A percentile compares a stretch with the other conserved stretches of the same genome.
Conservation (phyloP, 805 yeast species). For the Kuraishia capsulata region DNA sequence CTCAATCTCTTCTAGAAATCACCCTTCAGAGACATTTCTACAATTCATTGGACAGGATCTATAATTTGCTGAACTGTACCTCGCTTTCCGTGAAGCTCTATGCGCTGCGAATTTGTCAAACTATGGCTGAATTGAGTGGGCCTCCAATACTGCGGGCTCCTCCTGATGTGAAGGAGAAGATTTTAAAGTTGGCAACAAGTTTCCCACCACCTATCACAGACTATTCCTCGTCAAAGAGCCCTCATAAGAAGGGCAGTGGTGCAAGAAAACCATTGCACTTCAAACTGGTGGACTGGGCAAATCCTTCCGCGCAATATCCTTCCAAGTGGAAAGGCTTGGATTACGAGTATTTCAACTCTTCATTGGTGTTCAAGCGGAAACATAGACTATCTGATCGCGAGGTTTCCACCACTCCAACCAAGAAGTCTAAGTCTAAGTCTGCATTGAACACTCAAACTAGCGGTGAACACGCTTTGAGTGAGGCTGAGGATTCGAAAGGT, state of each 20-base stretch:
- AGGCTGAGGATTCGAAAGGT: slow-evolving; percentile 1
- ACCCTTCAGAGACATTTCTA: slow-evolving; percentile 63
- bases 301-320: slow-evolving; percentile 32
- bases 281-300: slow-evolving; percentile 18
- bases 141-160: slow-evolving; percentile 17
- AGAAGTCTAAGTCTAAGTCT: slow-evolving; percentile 11
- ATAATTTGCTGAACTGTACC: slow-evolving; percentile 47
- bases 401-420: slow-evolving; percentile 7
- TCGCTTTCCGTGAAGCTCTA: slow-evolving; percentile 49
- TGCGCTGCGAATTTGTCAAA: slow-evolving; percentile 33
- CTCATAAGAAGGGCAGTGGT: slow-evolving; percentile 6
- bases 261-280: slow-evolving; percentile 8
- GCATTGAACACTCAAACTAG: slow-evolving; percentile 7
- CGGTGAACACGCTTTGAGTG: slow-evolving; percentile 2
- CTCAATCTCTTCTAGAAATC: slow-evolving; percentile 55
- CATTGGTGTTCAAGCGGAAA: slow-evolving; percentile 9
- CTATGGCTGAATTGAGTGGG: not conserved
- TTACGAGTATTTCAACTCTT: slow-evolving; percentile 36
- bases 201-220: slow-evolving; percentile 27
- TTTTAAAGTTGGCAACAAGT: slow-evolving; percentile 39
- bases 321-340: slow-evolving; percentile 46
- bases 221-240: slow-evolving; percentile 20
- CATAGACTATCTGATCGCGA: slow-evolving; percentile 9
- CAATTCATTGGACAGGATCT: slow-evolving; percentile 55
- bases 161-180: slow-evolving; percentile 30